A percentile compares a stretch with the other conserved stretches of the same genome.
Conservation (phyloP, 306 rosid species). For the Acacia confusa region DNA sequence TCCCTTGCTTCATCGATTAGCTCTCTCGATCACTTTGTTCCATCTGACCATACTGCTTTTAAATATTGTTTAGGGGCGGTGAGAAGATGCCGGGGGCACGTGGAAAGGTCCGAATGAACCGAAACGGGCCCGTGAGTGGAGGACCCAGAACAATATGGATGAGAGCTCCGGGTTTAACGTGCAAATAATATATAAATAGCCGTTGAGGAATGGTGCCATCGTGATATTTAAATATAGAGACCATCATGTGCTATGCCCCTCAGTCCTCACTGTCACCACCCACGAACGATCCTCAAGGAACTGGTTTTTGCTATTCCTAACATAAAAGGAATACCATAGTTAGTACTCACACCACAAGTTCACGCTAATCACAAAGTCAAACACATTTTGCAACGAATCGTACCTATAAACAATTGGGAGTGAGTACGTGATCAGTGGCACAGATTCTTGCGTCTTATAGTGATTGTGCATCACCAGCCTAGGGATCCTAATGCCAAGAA, state of each 20-base stretch:
- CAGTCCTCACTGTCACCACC: slow-evolving; percentile 10
- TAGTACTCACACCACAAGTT: too few relatives aligned
- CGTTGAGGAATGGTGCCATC: slow-evolving; percentile 39
- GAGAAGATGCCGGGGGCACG: background rate
- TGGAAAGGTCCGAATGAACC: slow-evolving; percentile 14
- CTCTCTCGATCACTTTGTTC: too few relatives aligned
- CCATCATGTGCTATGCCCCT: background rate
- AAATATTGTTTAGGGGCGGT: background rate
- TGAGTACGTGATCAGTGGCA: background rate
- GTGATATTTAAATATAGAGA: slow-evolving; percentile 20
- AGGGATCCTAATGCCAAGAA: background rate
- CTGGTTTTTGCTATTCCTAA: background rate
- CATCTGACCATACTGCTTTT: background rate
- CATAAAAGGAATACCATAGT: background rate
- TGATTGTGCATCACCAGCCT: background rate
- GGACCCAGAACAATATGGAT: background rate
- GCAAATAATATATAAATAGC: slow-evolving; percentile 45
- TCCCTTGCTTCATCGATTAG: background rate
- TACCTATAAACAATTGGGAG: background rate
- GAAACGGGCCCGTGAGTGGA: slow-evolving; percentile 32
- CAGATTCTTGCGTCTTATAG: background rate
- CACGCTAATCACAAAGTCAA: background rate
- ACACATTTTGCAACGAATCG: background rate
- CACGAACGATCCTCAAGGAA: background rate
- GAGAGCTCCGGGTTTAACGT: slow-evolving; percentile 48